Evolutionary conservation across 2,329 filamentous ascomycete genomes (phyloP).

Genomic region (Penicillium sp.): DNA sequence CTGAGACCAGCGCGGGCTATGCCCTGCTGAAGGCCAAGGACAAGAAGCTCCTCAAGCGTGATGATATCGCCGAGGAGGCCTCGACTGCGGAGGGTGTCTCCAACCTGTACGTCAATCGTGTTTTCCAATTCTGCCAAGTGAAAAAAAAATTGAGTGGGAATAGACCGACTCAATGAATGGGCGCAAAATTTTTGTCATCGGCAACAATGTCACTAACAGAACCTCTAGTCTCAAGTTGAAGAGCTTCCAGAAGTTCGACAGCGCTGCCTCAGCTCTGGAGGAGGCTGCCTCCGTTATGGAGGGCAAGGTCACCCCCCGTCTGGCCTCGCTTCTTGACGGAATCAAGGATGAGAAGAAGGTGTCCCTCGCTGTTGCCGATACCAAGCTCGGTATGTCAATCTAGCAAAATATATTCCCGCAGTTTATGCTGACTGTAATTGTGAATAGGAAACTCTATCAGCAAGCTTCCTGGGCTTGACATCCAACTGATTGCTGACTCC

Average conservation of each 20-base stretch:
- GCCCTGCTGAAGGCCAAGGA: slow-evolving; percentile 96
- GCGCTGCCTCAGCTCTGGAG: slow-evolving; percentile 77
- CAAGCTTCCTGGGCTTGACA: slow-evolving; percentile 78
- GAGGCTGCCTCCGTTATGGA: slow-evolving; percentile 83
- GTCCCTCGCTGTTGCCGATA: slow-evolving; percentile 84
- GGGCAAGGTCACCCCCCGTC: slow-evolving; percentile 84
- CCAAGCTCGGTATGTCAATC: slow-evolving; percentile 60
- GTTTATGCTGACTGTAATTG: slow-evolving; percentile 12
- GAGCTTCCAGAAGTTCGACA: slow-evolving; percentile 95
- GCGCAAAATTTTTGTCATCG: slow-evolving; percentile 23
- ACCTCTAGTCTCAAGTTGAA: slow-evolving; percentile 73
- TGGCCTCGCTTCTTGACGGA: slow-evolving; percentile 70
- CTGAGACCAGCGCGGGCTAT: slow-evolving; percentile 92
- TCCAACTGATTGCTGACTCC: slow-evolving; percentile 74
- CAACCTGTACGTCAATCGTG: slow-evolving; percentile 58
- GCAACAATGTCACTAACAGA: slow-evolving; percentile 20
- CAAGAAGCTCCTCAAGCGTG: slow-evolving; percentile 91
- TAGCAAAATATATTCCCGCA: neutral
- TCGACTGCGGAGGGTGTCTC: slow-evolving; percentile 75
- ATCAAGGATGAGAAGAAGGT: slow-evolving; percentile 98
- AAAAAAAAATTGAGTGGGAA: slow-evolving; percentile 9
- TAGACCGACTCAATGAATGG: slow-evolving; percentile 1
- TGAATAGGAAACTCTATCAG: slow-evolving; percentile 67
- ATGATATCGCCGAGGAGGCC: slow-evolving; percentile 66
- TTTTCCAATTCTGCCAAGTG: slow-evolving; percentile 3